These are phyloP conservation scores for Hanseniaspora vineae DNA, from an alignment of 805 yeast species.

Conservation along the genomic window DNA sequence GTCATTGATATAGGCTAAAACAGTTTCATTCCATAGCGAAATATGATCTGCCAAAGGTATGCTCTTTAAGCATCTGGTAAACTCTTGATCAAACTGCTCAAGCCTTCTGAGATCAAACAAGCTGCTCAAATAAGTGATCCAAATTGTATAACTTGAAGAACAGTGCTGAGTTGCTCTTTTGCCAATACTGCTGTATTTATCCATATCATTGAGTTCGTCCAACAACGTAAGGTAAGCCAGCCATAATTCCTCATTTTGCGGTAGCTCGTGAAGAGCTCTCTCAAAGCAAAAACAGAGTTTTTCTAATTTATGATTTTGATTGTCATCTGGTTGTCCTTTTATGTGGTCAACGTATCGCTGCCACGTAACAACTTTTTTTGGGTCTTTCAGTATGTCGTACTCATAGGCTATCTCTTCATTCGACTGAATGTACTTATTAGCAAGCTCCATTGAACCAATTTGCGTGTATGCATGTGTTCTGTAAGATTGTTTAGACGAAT, in stretches of 20 bases:
- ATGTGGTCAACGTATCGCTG: conserved; percentile 29
- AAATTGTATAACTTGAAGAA: conserved; percentile 37
- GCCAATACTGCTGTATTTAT: not conserved
- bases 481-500: not conserved
- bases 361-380: conserved; percentile 31
- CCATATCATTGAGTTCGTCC: not conserved
- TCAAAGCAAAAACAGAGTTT: conserved; percentile 20
- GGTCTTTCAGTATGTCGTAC: conserved; percentile 28
- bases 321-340: conserved; percentile 7
- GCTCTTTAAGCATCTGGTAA: conserved; percentile 11
- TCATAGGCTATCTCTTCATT: conserved; percentile 33
- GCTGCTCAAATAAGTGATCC: conserved; percentile 36
- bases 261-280: conserved; percentile 24
- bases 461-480: not conserved
- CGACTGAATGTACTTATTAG: conserved; percentile 9
- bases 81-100: conserved; percentile 21
- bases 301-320: conserved; percentile 5
- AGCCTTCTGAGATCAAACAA: conserved; percentile 20
- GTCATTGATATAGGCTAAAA: conserved; percentile 12
- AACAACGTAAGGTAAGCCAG: conserved; percentile 6
- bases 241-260: conserved; percentile 12
- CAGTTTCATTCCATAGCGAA: conserved; percentile 15
- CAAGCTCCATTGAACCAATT: conserved; percentile 7
- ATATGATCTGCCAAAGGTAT: conserved; percentile 10
- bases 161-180: conserved; percentile 20